phyloP scores from a whole-genome alignment of 2,329 filamentous ascomycete genomes.

The Colletotrichum tropicale region DNA sequence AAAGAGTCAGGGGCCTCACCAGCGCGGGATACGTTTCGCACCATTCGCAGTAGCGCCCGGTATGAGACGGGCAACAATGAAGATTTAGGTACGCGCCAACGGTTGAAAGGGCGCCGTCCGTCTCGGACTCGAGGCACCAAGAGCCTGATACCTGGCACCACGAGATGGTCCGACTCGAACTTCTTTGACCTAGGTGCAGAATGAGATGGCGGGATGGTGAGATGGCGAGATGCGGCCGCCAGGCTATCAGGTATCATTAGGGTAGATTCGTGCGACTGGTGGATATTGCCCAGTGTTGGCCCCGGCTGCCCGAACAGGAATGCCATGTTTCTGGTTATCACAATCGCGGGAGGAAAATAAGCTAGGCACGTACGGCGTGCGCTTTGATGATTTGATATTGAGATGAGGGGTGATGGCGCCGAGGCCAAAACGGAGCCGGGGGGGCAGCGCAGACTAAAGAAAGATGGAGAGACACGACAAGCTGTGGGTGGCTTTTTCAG shows the following conservation, averaged over 20 bases:
- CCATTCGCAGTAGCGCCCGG: not conserved
- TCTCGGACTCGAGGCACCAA: not conserved
- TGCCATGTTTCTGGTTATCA: not conserved
- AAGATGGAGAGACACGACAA: not conserved
- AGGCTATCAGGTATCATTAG: not conserved
- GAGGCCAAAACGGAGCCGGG: not conserved
- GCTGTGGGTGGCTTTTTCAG: not conserved
- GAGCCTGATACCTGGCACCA: not conserved
- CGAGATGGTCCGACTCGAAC: not conserved
- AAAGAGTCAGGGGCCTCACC: not conserved
- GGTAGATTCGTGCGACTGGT: constrained; percentile 12
- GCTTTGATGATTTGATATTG: not conserved
- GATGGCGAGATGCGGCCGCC: not conserved
- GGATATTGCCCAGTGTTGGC: constrained; percentile 1
- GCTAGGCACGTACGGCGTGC: not conserved
- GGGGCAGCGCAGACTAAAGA: not conserved
- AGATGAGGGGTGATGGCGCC: constrained; percentile 3
- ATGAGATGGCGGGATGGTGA: not conserved
- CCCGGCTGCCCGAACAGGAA: not conserved
- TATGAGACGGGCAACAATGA: not conserved
- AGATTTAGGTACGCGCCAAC: not conserved
- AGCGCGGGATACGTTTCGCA: not conserved
- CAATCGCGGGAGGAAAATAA: not conserved
- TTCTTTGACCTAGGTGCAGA: not conserved
- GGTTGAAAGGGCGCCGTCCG: not conserved